Evolutionary conservation across 306 rosid genomes (phyloP), one percentile per base, ranked within the genome.

Genomic region (Vicia villosa): DNA sequence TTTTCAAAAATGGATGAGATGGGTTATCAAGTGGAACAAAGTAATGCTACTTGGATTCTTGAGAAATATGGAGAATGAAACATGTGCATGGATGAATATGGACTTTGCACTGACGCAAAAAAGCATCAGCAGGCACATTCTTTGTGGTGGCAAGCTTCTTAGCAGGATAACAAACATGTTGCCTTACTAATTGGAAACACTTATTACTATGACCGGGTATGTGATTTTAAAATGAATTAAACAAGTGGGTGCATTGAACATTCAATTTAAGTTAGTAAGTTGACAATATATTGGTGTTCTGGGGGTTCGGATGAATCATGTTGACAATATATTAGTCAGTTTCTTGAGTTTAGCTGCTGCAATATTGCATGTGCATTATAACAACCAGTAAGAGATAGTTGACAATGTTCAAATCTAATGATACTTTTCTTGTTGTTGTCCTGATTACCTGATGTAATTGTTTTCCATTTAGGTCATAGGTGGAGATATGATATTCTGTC

Each of bases 131-230:
- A 88, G 63, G 99, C 97, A 74, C 99, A 91, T 83, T 88, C 94
- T 75, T 78, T 94, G 22, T 91, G 99, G 99, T 94, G 99, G 99
- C 99, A 89, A 85, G 99, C 99, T 74, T 94, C 99, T 61, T 97
- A 94, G 87, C 99, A 94, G 91, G 99, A 97, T 55, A 91, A 94
- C 46, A 97, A 94, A 79, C 99, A 94, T 72, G 99, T 97, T 59
- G 99, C 97, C 38, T 86, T 94, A 83, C 82, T 94, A 56, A 94
- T 94, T 79, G 99, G 99, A 45, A 97, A 94, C 80, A 96, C 99
- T 10, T 94, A 91, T 83, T 94, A 94, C 89, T 91, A 87, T 72
- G 99, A 97, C 40, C 99, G 96, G 95, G 99, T 94, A 88, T 73
- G 96, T 81, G 62, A 70, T 72, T 50, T 32, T 42, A 50, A 58